Evolutionary conservation across 1,139 yeast genomes (phyloP), one percentile per base, ranked within the genome.

Genomic region (Kodamaea sp.): DNA sequence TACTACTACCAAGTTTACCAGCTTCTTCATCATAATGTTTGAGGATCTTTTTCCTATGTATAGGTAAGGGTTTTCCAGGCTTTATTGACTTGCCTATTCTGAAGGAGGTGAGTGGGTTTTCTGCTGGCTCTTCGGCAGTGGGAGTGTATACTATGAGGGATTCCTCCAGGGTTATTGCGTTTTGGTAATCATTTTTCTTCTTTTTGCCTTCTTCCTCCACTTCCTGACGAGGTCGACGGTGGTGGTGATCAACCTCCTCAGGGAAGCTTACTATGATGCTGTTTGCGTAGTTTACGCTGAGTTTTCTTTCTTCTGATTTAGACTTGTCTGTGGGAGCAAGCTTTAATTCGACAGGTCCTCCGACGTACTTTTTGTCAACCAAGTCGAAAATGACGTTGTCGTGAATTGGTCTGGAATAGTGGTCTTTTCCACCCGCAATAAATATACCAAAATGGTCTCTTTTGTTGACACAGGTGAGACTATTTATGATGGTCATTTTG

Each of bases 361-460:
- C 62, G 29, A 76, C 70, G 61, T 77, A 79, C 35, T 54, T 49
- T 22, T 57, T 61, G 13, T 70, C 72, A 2, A 70, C 71, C 33
- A 81, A 47, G 48, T 83, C 87, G 48, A 63, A 82, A 3, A 79
- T 58, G 22, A 70, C 72, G 26, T 80, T 65, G 28, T 66, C 67
- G 39, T 61, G 57, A 13, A 74, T 48, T 2, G 63, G 60, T 5
- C 60, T 53, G 26, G 78, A 73, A 32, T 66, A 41, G 11, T 48
- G 56, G 45, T 75, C 75, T 41, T 69, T 57, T 2, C 92, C 92
- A 11, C 90, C 92, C 1, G 77, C 68, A 8, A 81, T 66, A 19
- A 79, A 57, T 5, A 83, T 43, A 1, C 84, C 85, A 26, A 65
- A 70, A 47, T 78, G 84, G 36, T 64, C 69, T 4, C 61, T 60